Percentiles rank a stretch among this genome's conserved stretches.
phyloP scores from a whole-genome alignment of 2,329 filamentous ascomycete species.

The Fusarium sp. region DNA sequence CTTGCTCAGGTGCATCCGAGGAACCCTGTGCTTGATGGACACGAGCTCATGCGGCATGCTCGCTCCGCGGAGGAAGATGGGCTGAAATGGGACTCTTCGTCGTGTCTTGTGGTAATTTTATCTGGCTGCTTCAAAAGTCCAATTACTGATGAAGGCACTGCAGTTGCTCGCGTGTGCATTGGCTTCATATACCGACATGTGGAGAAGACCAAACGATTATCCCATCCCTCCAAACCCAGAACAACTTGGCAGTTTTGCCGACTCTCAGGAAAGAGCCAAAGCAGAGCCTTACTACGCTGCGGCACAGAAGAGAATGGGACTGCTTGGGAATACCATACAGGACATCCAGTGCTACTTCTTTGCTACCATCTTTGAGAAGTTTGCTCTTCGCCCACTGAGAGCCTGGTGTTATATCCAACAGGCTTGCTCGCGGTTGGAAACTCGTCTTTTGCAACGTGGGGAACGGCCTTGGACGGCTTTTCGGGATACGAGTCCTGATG shows the following conservation, averaged over 20 bases:
- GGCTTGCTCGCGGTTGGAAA: neutral
- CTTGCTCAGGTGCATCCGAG: neutral
- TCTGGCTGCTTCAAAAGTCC: too few species aligned
- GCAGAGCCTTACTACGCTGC: neutral
- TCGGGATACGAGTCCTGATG: neutral
- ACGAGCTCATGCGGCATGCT: conserved; percentile 13
- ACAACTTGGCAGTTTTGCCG: neutral
- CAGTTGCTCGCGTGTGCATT: conserved; percentile 22
- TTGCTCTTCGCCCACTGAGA: neutral
- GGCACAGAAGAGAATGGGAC: neutral
- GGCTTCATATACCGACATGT: conserved; percentile 10
- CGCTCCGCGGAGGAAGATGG: conserved; percentile 8
- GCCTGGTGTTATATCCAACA: neutral
- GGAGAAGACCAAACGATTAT: neutral
- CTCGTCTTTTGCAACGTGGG: neutral
- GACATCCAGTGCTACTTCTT: neutral
- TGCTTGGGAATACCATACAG: neutral
- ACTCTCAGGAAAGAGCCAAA: neutral
- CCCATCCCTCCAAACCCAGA: neutral
- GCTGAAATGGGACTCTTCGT: conserved; percentile 23
- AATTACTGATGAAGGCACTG: neutral
- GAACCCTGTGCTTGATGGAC: neutral
- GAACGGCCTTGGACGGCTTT: neutral
- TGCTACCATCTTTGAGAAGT: neutral
- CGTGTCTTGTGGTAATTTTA: conserved; percentile 22